Percentiles rank a stretch among this genome's conserved stretches.
These are phyloP conservation scores for Brassica incana DNA, from an alignment of 345 rosid genomes.

Conservation along the genomic window DNA sequence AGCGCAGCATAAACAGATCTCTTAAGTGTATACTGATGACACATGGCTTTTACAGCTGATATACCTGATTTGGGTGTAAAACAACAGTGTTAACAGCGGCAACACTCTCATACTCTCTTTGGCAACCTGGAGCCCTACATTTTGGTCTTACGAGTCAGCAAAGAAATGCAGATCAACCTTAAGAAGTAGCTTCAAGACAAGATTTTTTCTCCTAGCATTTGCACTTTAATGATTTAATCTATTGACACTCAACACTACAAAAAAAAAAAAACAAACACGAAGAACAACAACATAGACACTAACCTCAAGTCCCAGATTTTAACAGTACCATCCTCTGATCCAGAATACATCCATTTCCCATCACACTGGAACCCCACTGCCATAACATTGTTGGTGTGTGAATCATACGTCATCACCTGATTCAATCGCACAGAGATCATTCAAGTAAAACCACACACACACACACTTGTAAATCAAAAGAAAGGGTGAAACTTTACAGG, in stretches of 20 bases:
- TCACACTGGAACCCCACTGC: constrained; percentile 95
- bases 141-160: constrained; percentile 16
- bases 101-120: constrained; percentile 96
- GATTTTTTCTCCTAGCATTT: not conserved
- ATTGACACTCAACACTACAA: not conserved
- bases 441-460: constrained; percentile 10
- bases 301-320: constrained; percentile 97
- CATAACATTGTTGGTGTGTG: constrained; percentile 94
- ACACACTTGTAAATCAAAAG: not conserved
- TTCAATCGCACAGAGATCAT: not conserved
- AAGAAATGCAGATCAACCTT: constrained; percentile 8
- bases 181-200: constrained; percentile 6
- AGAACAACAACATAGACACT: not conserved
- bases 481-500: constrained; percentile 48
- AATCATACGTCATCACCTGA: constrained; percentile 89
- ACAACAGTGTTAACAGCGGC: constrained; percentile 95
- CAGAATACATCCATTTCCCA: constrained; percentile 81
- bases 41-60: not conserved
- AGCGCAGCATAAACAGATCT: not conserved
- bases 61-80: constrained; percentile 95
- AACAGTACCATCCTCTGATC: constrained; percentile 97
- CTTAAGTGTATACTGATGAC: not conserved
- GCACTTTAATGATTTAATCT: not conserved
- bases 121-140: constrained; percentile 92
- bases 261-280: not conserved